Conservation (phyloP, 495 filamentous ascomycete species). For the Xylaria palmicola region DNA sequence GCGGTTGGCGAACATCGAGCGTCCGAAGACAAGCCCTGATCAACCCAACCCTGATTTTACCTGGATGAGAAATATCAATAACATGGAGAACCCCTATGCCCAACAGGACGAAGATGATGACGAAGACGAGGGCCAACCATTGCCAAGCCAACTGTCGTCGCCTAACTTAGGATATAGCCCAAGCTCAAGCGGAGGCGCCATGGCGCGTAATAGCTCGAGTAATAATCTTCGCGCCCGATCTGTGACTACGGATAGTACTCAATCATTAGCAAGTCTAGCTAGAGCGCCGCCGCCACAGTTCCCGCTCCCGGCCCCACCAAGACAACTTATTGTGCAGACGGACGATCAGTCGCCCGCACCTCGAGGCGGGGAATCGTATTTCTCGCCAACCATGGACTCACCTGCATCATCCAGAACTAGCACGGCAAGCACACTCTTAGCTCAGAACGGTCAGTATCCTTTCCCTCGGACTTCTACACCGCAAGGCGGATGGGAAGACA, state of each 20-base stretch:
- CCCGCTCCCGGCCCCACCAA: constrained; percentile 57
- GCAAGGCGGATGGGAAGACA: constrained; percentile 58
- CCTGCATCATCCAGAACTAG: constrained; percentile 81
- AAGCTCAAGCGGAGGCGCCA: constrained; percentile 27
- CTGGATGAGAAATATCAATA: constrained; percentile 59
- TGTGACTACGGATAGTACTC: constrained; percentile 68
- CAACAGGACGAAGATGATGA: constrained; percentile 80
- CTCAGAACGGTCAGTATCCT: constrained; percentile 61
- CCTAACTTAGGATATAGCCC: constrained; percentile 40
- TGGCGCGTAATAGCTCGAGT: constrained; percentile 77
- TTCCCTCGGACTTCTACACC: constrained; percentile 75
- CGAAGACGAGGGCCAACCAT: constrained; percentile 49
- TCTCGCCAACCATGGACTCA: constrained; percentile 83
- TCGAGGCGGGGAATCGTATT: constrained; percentile 72
- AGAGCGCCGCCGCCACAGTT: constrained; percentile 66
- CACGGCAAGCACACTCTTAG: constrained; percentile 57
- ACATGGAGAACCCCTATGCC: constrained; percentile 74
- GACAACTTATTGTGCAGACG: constrained; percentile 67
- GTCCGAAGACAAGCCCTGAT: constrained; percentile 33
- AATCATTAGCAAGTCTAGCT: constrained; percentile 47
- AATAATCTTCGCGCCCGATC: constrained; percentile 79
- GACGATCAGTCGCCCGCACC: constrained; percentile 45
- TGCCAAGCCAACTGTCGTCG: constrained; percentile 32
- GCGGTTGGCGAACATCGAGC: constrained; percentile 50
- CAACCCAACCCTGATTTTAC: constrained; percentile 61